Evolutionary conservation across 2,329 filamentous ascomycete species (phyloP).

Genomic region (Chaetomium olivaceum): DNA sequence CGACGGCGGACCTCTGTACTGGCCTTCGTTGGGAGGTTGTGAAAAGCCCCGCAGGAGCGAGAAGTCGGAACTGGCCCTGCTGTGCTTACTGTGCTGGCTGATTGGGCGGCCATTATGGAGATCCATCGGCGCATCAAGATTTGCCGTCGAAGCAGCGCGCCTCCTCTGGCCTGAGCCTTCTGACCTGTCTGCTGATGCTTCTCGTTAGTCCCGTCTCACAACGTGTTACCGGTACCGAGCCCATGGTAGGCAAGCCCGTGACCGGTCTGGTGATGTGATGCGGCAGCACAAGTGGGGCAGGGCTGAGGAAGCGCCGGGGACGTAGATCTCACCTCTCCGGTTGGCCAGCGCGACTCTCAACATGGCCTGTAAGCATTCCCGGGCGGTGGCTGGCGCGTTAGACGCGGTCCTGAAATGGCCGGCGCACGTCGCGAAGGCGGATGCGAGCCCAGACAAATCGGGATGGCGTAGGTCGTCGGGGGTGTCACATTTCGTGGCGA

Average conservation of each 20-base stretch:
- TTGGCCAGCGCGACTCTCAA: constrained; percentile 68
- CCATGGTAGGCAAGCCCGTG: background rate
- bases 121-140: constrained; percentile 58
- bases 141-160: constrained; percentile 62
- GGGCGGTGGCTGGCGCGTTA: constrained; percentile 69
- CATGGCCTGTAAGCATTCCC: constrained; percentile 74
- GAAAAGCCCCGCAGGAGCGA: constrained; percentile 59
- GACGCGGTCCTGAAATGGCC: constrained; percentile 73
- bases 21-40: constrained; percentile 48
- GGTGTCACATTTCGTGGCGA: constrained; percentile 87
- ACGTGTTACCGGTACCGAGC: background rate
- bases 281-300: constrained; percentile 2
- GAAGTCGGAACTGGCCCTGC: constrained; percentile 70
- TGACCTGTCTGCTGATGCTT: constrained; percentile 39
- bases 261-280: constrained; percentile 13
- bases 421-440: constrained; percentile 67
- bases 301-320: background rate
- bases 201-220: constrained; percentile 26
- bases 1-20: constrained; percentile 44
- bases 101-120: constrained; percentile 52
- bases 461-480: constrained; percentile 69
- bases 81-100: constrained; percentile 65
- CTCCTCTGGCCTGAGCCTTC: constrained; percentile 51
- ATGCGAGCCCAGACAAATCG: constrained; percentile 64
- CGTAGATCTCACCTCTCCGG: constrained; percentile 61